Conservation (phyloP, 805 yeast genomes). For the Brettanomyces anomalus region DNA sequence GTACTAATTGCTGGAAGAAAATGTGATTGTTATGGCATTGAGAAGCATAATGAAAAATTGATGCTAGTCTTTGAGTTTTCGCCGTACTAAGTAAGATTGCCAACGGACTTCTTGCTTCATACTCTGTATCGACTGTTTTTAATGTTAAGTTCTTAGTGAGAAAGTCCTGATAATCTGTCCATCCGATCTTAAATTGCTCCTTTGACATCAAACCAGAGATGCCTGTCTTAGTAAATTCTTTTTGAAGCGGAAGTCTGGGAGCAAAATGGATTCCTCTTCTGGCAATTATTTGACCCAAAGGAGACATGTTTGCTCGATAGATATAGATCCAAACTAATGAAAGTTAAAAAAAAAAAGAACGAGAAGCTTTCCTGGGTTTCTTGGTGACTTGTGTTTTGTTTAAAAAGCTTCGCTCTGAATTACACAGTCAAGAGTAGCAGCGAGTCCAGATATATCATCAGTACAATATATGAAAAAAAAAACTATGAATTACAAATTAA, state of each 20-base stretch:
- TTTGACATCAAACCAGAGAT: constrained; percentile 57
- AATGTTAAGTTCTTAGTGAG: constrained; percentile 51
- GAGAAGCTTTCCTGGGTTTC: too few relatives aligned
- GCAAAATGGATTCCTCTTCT: constrained; percentile 47
- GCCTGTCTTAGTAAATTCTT: constrained; percentile 35
- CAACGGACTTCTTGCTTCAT: constrained; percentile 69
- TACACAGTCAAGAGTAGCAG: too few relatives aligned
- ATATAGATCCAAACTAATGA: neutral
- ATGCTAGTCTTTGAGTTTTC: constrained; percentile 53
- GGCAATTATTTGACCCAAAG: neutral
- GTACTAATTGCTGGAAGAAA: constrained; percentile 56
- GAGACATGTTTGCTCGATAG: neutral
- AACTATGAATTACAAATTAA: too few relatives aligned
- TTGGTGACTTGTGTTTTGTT: too few relatives aligned
- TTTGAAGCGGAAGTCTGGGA: constrained; percentile 43
- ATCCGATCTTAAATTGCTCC: constrained; percentile 61
- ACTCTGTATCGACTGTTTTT: constrained; percentile 67
- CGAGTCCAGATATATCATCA: too few relatives aligned
- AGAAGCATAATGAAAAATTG: constrained; percentile 79
- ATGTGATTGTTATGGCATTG: constrained; percentile 90
- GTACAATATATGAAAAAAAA: too few relatives aligned
- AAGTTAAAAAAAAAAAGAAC: neutral
- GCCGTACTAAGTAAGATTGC: constrained; percentile 63
- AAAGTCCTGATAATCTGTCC: constrained; percentile 73
- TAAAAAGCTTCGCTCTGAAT: too few relatives aligned